phyloP scores from a whole-genome alignment of 2,329 filamentous ascomycete genomes.

The Fonsecaea monophora region DNA sequence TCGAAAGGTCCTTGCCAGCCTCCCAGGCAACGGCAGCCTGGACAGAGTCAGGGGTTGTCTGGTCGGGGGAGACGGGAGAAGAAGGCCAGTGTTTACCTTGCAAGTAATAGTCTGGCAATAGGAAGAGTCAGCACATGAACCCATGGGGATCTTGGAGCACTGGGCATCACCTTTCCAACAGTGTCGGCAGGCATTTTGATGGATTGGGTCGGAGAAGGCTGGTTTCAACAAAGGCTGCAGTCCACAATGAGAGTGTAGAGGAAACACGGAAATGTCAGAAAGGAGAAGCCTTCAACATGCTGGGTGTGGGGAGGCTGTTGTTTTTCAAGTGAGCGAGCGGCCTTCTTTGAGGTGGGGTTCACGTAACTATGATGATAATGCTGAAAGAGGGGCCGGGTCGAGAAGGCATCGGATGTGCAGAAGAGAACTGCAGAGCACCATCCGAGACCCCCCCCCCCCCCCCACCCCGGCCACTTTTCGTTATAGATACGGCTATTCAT shows the following conservation, averaged over 20 bases:
- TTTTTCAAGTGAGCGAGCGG: not conserved
- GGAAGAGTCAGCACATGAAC: conserved; percentile 15
- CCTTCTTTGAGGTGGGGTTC: conserved; percentile 15
- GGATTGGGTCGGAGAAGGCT: not conserved
- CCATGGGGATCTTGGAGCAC: not conserved
- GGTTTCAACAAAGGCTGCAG: not conserved
- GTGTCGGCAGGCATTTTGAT: conserved; percentile 39
- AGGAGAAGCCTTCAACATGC: conserved; percentile 7
- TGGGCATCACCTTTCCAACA: conserved; percentile 37
- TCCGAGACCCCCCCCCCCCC: conserved; percentile 4
- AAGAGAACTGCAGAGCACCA: not conserved
- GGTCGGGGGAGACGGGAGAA: not conserved
- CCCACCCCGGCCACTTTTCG: conserved; percentile 9
- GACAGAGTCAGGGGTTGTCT: conserved; percentile 26
- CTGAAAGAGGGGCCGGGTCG: conserved; percentile 6
- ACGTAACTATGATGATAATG: conserved; percentile 9
- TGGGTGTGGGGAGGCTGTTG: conserved; percentile 20
- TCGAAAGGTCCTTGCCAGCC: conserved; percentile 83
- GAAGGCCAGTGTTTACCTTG: conserved; percentile 61
- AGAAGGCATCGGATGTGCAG: not conserved
- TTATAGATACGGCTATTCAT: not conserved
- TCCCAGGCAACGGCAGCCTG: conserved; percentile 96
- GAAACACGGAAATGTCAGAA: conserved; percentile 1
- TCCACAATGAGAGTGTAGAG: conserved; percentile 3
- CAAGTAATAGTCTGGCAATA: conserved; percentile 80